phyloP scores from a whole-genome alignment of 179 eudicot genomes.

The Spinacia oleracea region DNA sequence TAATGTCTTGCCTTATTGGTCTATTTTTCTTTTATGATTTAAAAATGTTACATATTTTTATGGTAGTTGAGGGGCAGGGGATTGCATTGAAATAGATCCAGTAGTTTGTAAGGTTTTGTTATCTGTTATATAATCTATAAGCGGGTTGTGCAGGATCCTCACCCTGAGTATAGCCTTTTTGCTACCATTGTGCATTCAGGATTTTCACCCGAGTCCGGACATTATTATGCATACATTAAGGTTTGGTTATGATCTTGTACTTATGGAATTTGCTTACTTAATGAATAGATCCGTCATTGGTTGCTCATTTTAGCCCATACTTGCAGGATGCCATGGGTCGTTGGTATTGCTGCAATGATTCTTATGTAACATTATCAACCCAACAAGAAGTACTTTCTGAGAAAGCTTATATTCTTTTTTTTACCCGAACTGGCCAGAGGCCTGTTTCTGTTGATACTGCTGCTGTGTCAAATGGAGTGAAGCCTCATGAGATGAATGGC shows the following conservation, averaged over 20 bases:
- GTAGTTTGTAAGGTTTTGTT: background rate
- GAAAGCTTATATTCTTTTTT: constrained; percentile 92
- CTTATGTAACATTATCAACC: constrained; percentile 63
- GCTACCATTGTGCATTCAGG: constrained; percentile 98
- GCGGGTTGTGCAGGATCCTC: constrained; percentile 65
- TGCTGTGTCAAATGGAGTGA: constrained; percentile 52
- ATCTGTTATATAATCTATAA: background rate
- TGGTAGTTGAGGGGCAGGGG: background rate
- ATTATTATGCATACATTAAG: constrained; percentile 96
- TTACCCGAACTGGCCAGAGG: constrained; percentile 74
- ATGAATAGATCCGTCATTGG: constrained; percentile 1
- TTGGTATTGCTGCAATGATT: constrained; percentile 99
- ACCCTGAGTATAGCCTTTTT: constrained; percentile 86
- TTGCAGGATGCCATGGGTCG: constrained; percentile 78
- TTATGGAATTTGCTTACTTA: constrained; percentile 8
- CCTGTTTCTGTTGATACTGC: constrained; percentile 43
- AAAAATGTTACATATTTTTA: background rate
- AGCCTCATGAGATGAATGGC: constrained; percentile 50
- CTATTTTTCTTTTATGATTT: background rate
- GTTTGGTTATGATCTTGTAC: constrained; percentile 34
- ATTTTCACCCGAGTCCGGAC: constrained; percentile 91
- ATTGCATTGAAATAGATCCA: background rate
- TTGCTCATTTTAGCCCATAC: constrained; percentile 26
- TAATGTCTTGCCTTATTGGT: background rate
- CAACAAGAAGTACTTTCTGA: constrained; percentile 84